Evolutionary conservation across 768 basidiomycete species (phyloP), one percentile per base, ranked within the genome.

Genomic region (Tremella yokohamensis): DNA sequence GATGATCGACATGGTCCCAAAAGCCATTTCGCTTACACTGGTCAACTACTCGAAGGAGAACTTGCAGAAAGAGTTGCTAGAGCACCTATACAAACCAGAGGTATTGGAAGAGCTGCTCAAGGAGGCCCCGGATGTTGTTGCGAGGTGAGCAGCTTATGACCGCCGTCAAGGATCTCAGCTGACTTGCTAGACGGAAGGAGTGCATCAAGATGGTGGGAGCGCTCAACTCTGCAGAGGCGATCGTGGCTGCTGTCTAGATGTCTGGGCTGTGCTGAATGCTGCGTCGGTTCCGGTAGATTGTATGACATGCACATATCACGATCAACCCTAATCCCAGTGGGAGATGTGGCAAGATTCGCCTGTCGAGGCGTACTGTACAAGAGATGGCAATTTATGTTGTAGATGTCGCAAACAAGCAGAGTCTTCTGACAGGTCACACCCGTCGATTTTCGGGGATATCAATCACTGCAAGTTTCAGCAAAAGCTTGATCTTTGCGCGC

Each of bases 1-100:
- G 79, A 91, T 98, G 89, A 98, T 98, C 70, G 94, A 98, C 78
- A 96, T 96, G 91, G 89, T 98, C 22, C 94, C 94, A 8, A 99
- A 99, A 78, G 90, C 90, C 16, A 90, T 96, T 74, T 85, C 88
- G 9, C 79, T 89, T 63, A 97, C 90, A 15, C 84, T 98, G 37
- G 94, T 99, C 50, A 87, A 85, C 73, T 85, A 86, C 77, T 86
- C 93, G 59, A 97, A 96, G 78, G 96, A 98, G 79, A 85, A 89
- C 76, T 80, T 99, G 58, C 96, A 99, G 79, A 83, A 86, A 60
- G 93, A 96, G 77, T 82, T 99, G 40, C 79, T 99, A 52, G 90
- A 96, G 74, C 89, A 97, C 79, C 82, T 99, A 22, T 99, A 99
- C 82, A 94, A 96, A 77, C 87, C 92, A 13, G 94, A 98, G 12